Evolutionary conservation across 2,329 filamentous ascomycete species (phyloP), one percentile per base, ranked within the genome.

Genomic region (Grosmannia huntii): DNA sequence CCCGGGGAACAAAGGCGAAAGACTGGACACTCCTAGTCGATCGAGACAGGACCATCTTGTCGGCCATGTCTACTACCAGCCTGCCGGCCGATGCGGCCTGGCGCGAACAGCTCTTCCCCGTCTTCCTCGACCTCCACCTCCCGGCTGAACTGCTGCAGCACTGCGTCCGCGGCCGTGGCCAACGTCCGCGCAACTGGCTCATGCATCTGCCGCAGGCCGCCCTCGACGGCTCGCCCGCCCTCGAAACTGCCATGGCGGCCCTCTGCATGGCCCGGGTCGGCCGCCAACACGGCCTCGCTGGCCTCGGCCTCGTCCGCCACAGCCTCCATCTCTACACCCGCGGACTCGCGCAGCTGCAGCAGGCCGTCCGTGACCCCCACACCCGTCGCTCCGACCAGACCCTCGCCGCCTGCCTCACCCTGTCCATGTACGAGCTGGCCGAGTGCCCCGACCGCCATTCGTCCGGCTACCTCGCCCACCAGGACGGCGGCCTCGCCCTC

Each of bases 341-440:
- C 28, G 57, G 61, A 19, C 56, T 64, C 9, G 53, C 48, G 16
- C 49, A 59, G n/a, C 60, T 64, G 31, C 59, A 62, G 5, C 44
- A 53, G 9, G 62, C 61, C 36, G 56, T 64, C n/a, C 31, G 44
- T 31, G 49, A 61, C 44, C 60, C 59, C 14, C 6, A 14, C 28
- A 48, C 33, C 9, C 59, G 53, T 27, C 31, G 48, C 21, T 10
- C 44, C 4, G 62, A 64, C 55, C 57, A 64, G 55, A 65, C 56
- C 9, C 55, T 65, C 27, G 64, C 64, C 1, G 63, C 64, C 16
- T 61, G 59, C 49, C 25, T 63, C 57, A 62, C 62, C 0, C 58
- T 65, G 31, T 53, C 63, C 28, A 44, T 63, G 56, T 66, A 64
- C 59, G 65, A 66, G 59, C 48, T 65, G 23, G 57, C 58, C 54